Evolutionary conservation across 192 early-diverging fungal species (phyloP), one percentile per base, ranked within the genome.

Genomic region (Umbelopsis isabellina): DNA sequence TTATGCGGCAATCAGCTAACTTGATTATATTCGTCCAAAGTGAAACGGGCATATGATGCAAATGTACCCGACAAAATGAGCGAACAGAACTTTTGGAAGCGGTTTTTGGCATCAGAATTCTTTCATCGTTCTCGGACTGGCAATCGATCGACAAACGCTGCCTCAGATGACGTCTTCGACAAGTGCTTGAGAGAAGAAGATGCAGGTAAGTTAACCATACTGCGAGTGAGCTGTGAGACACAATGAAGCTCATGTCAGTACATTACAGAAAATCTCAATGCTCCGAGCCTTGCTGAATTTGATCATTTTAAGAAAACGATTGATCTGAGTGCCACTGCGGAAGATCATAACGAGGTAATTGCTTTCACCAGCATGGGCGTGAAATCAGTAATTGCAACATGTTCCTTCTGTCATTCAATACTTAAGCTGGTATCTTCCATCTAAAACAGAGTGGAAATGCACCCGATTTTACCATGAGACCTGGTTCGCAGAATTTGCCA

Each of bases 81-180:
- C 18, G 92, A 93, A 69, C 83, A 90, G 46, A 82, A 89, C 46
- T 98, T 98, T 75, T 96, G 96, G 94, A 95, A 88, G 45, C 80
- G 91, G 48, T 98, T 92, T 74, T 83, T 94, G 11, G 82, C 85
- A 22, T 95, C 92, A 11, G 87, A 92, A 74, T 91, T 93, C 67
- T 97, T 96, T 70, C 93, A 97, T 74, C 79, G 92, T n/a, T 89
- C 88, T 46, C 81, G 91, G 20, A 81, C 90, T 41, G 86, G 81
- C 35, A 74, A 71, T 50, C 76, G 78, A 11, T 66, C 71, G n/a
- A 72, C 83, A 41, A 79, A 76, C 30, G 72, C 75, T 65, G 61
- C 82, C 55, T 74, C 83, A 67, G 84, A 98, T 55, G 87, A 91
- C 46, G 87, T 97, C 18, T 97, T 97, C 75, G 90, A 89, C 61